phyloP scores from a whole-genome alignment of 441 rosid genomes.

The Corymbia calophylla region DNA sequence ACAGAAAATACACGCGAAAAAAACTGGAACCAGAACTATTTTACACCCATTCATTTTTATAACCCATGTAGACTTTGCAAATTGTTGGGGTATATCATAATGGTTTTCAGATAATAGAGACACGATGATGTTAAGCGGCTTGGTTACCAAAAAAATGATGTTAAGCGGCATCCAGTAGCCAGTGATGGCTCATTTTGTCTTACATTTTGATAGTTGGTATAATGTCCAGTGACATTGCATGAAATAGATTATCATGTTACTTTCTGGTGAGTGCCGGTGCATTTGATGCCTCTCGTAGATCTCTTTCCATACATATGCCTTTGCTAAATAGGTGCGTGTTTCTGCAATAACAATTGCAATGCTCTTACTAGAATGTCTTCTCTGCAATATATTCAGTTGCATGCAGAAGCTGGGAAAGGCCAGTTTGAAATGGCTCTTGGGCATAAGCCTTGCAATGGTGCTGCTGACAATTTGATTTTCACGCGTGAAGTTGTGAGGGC shows the following conservation, averaged over 20 bases:
- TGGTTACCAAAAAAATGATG: no score
- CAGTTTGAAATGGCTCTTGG: slow-evolving; percentile 82
- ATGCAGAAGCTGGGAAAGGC: slow-evolving; percentile 90
- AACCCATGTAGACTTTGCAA: neutral
- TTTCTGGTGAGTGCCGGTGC: neutral
- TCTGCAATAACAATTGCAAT: neutral
- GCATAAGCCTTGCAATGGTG: slow-evolving; percentile 35
- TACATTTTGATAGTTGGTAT: neutral
- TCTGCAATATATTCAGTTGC: slow-evolving; percentile 37
- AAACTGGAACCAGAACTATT: neutral
- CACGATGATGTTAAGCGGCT: neutral
- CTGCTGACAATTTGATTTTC: slow-evolving; percentile 83
- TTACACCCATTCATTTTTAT: neutral
- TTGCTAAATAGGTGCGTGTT: neutral
- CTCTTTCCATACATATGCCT: neutral
- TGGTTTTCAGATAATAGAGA: neutral
- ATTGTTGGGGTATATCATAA: neutral
- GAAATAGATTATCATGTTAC: neutral
- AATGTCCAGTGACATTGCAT: neutral
- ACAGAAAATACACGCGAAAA: neutral
- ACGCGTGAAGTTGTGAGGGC: slow-evolving; percentile 77
- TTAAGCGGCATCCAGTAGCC: neutral
- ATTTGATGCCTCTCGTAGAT: neutral
- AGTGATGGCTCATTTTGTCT: neutral
- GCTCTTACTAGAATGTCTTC: neutral